These are phyloP conservation scores for Penicillium thymicola DNA, from an alignment of 2,329 filamentous ascomycete genomes.

Conservation along the genomic window DNA sequence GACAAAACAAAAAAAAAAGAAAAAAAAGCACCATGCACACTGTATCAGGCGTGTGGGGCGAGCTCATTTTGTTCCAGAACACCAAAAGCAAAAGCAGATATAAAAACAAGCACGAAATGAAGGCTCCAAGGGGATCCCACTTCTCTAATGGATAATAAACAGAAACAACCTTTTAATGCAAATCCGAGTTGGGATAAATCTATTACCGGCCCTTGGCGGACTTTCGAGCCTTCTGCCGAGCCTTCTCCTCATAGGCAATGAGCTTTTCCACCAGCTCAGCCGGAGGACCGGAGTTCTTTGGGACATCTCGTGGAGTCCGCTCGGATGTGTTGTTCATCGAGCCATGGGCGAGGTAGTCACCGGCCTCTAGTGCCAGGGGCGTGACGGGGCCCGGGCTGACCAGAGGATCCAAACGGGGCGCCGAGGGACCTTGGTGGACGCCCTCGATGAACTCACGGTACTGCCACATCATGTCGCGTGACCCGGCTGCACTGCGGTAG, in stretches of 20 bases:
- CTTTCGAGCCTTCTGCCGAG: conserved; percentile 29
- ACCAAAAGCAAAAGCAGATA: conserved; percentile 8
- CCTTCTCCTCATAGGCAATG: conserved; percentile 34
- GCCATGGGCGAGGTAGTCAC: conserved; percentile 42
- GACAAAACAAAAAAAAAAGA: background rate
- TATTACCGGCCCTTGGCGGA: conserved; percentile 28
- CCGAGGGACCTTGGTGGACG: conserved; percentile 38
- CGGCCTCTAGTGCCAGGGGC: conserved; percentile 42
- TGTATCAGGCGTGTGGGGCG: background rate
- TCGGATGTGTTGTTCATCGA: conserved; percentile 19
- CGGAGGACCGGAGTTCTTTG: conserved; percentile 23
- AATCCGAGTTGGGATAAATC: background rate
- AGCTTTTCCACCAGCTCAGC: conserved; percentile 35
- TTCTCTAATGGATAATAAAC: background rate
- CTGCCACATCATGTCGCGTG: conserved; percentile 40
- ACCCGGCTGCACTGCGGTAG: conserved; percentile 33
- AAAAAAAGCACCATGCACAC: background rate
- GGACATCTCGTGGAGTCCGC: conserved; percentile 19
- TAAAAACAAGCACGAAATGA: background rate
- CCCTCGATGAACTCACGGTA: conserved; percentile 45
- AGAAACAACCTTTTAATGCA: conserved; percentile 12
- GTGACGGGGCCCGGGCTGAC: conserved; percentile 48
- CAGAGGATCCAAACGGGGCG: conserved; percentile 45
- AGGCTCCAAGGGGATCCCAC: background rate
- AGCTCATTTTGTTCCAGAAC: conserved; percentile 13